Percentiles rank a stretch among this genome's conserved stretches.
Conservation (phyloP, 768 basidiomycete species). For the Tulasnella sp. region DNA sequence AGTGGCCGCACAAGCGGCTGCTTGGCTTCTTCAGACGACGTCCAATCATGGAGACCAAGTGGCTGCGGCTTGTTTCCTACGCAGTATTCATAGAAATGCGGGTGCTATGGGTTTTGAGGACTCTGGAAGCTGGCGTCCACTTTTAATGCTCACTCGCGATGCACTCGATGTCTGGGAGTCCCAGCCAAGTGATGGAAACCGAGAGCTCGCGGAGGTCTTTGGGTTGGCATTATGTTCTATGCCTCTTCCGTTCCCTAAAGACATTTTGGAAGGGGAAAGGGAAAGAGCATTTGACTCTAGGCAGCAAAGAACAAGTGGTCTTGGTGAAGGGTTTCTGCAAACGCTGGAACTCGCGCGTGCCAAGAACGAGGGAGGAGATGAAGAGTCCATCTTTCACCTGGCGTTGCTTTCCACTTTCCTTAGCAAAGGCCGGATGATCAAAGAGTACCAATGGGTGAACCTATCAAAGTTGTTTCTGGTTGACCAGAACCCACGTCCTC, state of each 20-base stretch:
- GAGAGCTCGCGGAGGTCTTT: neutral
- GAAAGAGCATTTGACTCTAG: neutral
- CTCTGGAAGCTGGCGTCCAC: neutral
- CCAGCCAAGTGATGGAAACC: neutral
- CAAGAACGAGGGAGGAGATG: neutral
- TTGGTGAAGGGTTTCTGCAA: neutral
- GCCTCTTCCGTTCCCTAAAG: neutral
- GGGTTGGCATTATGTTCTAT: neutral
- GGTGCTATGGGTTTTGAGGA: neutral
- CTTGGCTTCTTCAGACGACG: neutral
- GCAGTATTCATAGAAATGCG: neutral
- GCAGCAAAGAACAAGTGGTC: neutral
- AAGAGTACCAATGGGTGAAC: neutral
- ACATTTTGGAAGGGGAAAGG: too few species aligned
- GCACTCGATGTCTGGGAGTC: neutral
- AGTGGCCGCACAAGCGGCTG: neutral
- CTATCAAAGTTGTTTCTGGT: neutral
- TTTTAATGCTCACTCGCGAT: neutral
- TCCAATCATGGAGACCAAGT: neutral
- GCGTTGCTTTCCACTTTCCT: neutral
- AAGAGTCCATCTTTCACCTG: neutral
- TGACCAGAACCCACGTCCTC: neutral
- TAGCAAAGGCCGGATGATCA: neutral
- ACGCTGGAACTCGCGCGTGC: neutral
- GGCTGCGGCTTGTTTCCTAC: neutral